A percentile compares a stretch with the other conserved stretches of the same genome.
Evolutionary conservation across 2,329 filamentous ascomycete species (phyloP).

Genomic region (Botrytis porri): DNA sequence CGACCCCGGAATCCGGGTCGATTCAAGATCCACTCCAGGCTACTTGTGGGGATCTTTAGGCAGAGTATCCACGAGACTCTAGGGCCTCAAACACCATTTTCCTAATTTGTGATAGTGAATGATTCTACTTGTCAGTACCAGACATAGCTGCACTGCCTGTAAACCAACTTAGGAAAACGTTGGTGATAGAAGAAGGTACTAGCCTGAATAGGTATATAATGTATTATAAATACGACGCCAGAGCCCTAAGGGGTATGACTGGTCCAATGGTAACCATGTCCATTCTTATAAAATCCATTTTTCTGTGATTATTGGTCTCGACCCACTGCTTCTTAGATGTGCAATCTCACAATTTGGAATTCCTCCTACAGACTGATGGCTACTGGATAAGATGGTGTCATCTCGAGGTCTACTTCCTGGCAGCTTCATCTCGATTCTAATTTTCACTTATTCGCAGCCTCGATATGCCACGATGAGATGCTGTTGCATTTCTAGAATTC

Average conservation of each 20-base stretch:
- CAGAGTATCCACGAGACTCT: not conserved
- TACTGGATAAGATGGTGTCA: fast-evolving
- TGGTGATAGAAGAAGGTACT: too few species aligned
- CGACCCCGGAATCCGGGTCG: not conserved
- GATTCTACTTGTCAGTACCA: not conserved
- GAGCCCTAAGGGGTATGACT: too few species aligned
- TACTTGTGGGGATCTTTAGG: not conserved
- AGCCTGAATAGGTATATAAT: too few species aligned
- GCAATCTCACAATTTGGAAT: not conserved
- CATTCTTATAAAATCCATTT: too few species aligned
- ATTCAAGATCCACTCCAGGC: not conserved
- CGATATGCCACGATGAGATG: not conserved
- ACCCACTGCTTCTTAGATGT: not conserved
- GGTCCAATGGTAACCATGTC: too few species aligned
- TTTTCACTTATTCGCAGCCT: not conserved
- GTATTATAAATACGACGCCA: too few species aligned
- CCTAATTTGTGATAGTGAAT: not conserved
- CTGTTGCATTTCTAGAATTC: not conserved
- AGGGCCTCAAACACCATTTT: not conserved
- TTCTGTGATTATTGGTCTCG: too few species aligned
- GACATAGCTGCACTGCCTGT: not conserved
- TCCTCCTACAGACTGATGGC: too few species aligned
- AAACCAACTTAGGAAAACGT: not conserved
- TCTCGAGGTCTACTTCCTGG: not conserved
- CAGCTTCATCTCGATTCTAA: not conserved